Evolutionary conservation across 768 basidiomycete species (phyloP), one percentile per base, ranked within the genome.

Genomic region (Leccinellum albellum): DNA sequence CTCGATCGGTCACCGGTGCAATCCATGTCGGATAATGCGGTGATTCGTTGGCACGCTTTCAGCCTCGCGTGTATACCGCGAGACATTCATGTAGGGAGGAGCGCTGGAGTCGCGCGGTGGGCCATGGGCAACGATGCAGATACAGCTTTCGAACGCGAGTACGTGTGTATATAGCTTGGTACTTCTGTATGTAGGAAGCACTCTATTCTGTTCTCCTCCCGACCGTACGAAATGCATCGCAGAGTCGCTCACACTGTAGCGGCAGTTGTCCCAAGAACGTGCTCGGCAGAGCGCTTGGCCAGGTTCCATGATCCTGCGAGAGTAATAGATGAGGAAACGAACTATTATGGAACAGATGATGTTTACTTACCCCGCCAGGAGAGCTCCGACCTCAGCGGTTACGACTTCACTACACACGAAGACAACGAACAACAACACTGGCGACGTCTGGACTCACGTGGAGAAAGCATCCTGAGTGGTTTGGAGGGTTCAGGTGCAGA

Each of bases 391-490:
- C 20, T 66, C 28, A 28, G 53, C 23, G 62, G 62, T 26, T 68
- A 66, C 67, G 64, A 70, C 58, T 29, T 61, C 33, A 54, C 63
- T 14, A 51, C 55, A 20, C 60, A 61, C 67, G 59, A 62, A 50
- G 61, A 68, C 60, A 23, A 50, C 52, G 64, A 54, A 2, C 66
- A 58, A 17, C 68, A 68, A 14, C 67, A 59, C 37, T 73, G 72
- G 69, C 58, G 70, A 50, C 64, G 64, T 44, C 67, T 72, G 33
- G 71, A 70, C 51, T 72, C 70, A 37, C 66, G 65, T 33, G 66
- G 65, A 8, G 68, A 70, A 50, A 74, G 73, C 50, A 71, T 72
- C 54, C 50, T 72, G 42, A 72, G 66, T 31, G 70, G 69, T 33
- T 51, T 70, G 26, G 66, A 69, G 53, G 64, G 56, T 23, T 61